Base-by-base conservation (phyloP, 2,329 filamentous ascomycete species). In the Zasmidium angulare region DNA sequence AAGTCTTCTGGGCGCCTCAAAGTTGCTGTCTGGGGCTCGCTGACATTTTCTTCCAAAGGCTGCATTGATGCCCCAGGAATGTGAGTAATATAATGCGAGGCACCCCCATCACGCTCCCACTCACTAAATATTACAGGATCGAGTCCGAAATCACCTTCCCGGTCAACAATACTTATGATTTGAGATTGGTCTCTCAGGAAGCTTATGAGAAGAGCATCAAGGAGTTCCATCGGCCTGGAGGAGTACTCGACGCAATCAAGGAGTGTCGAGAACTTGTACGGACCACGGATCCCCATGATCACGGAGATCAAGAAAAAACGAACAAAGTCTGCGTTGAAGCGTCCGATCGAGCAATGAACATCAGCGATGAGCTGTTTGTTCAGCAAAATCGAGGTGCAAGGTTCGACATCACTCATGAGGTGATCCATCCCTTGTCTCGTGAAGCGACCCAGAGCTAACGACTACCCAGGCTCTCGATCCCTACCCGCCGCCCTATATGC, bases 101-200 rank as follows among this genome's bases (percentile, higher is more conserved):
- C n/a, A n/a, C n/a, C n/a, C n/a, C n/a, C n/a, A n/a, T n/a, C n/a
- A n/a, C n/a, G n/a, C n/a, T n/a, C n/a, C n/a, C n/a, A n/a, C n/a
- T n/a, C n/a, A n/a, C n/a, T n/a, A n/a, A n/a, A n/a, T n/a, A n/a
- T n/a, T n/a, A 17, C 9, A 43, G 36, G 36, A 43, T 43, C 36
- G 36, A 43, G n/a, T 43, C 36, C 14, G 36, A 43, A 17, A 43
- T 43, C 36, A 43, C 36, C 9, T 43, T 43, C n/a, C 78, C 83
- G 0, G 82, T 79, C 69, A 83, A 86, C 70, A 86, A 86, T 62
- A 84, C 83, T 1, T 87, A 86, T 61, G 79, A 78, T n/a, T 76
- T 86, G 43, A 43, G 66, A 62, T 77, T 81, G 1, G 81, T 89
- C 63, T 78, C 80, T 53, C 73, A 81, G 1, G 76, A 78, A 1